Evolutionary conservation across 2,329 filamentous ascomycete species (phyloP), one percentile per base, ranked within the genome.

Genomic region (Claviceps pusilla): DNA sequence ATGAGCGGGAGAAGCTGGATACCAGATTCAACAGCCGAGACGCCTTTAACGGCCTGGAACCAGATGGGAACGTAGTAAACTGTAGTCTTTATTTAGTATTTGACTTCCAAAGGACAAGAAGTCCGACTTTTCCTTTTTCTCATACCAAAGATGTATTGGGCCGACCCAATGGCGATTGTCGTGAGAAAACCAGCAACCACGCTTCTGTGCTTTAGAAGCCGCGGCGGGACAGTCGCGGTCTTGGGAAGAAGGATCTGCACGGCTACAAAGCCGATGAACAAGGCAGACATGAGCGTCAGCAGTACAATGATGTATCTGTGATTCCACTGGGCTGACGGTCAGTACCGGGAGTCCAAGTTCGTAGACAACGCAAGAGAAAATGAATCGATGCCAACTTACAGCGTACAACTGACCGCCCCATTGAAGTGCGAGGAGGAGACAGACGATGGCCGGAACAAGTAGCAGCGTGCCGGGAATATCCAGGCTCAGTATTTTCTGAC

Each of bases 1-100:
- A 82, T 75, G 2, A 80, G 69, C 0, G 79, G 78, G 19, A 82
- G 68, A 2, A 76, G 80, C 60, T 78, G 73, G 54, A 82, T 70
- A 24, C 79, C 79, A 0, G 78, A 82, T 35, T 77, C 67, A 33
- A 79, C 69, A 1, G 79, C 73, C 49, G 68, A 68, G 28, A 75
- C 73, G 11, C 70, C 70, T 61, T 80, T 73, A 11, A 79, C 75
- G 6, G 78, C 75, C 66, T 81, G 78, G 69, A 82, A 47, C 45
- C 45, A 47, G 28, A 47, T 47, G 28, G 45, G 45, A 14, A 47
- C 16, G 16, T 47, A 47, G 31, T 47, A 47, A 14, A 47, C 45
- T 47, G 9, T 9, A 16, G 39, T n/a, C 39, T n/a, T n/a, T 5
- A 9, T 6, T 42, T 9, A 42, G 39, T n/a, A 42, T 42, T 16